These are phyloP conservation scores for Anastatica hierochuntica DNA, from an alignment of 345 rosid species.

Conservation along the genomic window DNA sequence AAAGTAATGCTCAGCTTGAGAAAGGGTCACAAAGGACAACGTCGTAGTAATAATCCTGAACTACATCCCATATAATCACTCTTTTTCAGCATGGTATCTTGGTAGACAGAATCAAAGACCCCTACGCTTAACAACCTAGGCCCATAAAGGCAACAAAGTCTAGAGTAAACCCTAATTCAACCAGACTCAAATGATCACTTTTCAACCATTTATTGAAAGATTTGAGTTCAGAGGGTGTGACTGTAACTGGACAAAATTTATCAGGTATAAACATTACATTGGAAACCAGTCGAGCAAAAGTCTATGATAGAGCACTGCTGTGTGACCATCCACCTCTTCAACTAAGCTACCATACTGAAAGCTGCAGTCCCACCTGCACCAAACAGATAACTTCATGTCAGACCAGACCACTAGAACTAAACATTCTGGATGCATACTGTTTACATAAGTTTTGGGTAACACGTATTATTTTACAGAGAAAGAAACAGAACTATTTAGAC, in stretches of 20 bases:
- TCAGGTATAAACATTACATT: constrained; percentile 38
- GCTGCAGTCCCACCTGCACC: constrained; percentile 96
- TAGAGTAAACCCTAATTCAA: neutral
- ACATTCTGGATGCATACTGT: neutral
- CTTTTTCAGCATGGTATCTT: neutral
- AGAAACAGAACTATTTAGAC: constrained; percentile 3
- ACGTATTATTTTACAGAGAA: neutral
- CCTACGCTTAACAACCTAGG: neutral
- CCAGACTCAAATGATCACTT: neutral
- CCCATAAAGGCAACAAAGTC: neutral
- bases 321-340: constrained; percentile 99
- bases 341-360: constrained; percentile 91
- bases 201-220: neutral
- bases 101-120: neutral
- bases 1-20: neutral
- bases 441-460: neutral
- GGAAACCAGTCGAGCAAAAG: constrained; percentile 98
- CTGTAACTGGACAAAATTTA: neutral
- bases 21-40: constrained; percentile 7
- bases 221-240: neutral
- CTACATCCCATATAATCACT: neutral
- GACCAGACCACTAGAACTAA: constrained; percentile 5
- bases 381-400: constrained; percentile 4
- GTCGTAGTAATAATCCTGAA: neutral
- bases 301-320: constrained; percentile 89